Evolutionary conservation across 345 rosid species (phyloP).

Genomic region (Eutrema yunnanense): DNA sequence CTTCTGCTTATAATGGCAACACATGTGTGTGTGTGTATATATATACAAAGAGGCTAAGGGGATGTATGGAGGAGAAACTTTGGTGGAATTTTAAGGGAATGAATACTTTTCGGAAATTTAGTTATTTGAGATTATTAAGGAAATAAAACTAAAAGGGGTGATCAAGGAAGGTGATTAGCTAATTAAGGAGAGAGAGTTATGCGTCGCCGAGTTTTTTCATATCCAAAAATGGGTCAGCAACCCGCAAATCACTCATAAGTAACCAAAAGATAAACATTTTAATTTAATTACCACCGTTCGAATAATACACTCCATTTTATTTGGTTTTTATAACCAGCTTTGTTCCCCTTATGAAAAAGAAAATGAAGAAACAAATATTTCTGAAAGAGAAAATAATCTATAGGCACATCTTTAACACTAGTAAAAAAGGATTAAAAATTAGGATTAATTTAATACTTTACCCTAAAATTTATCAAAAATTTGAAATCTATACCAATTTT

Average conservation of each 20-base stretch:
- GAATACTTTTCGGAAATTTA: background rate
- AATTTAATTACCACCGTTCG: background rate
- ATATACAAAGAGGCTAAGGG: background rate
- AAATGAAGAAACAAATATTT: too few relatives aligned
- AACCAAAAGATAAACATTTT: background rate
- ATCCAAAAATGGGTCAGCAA: background rate
- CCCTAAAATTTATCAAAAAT: too few relatives aligned
- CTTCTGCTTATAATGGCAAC: conserved; percentile 1
- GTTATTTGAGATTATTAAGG: background rate
- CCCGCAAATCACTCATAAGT: background rate
- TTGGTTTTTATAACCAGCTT: background rate
- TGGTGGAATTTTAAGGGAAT: background rate
- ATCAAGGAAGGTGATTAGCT: background rate
- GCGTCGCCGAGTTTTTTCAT: conserved; percentile 14
- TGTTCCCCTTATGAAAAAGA: background rate
- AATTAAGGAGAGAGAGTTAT: conserved; percentile 13
- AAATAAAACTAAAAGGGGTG: background rate
- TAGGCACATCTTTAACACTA: too few relatives aligned
- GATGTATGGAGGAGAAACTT: conserved; percentile 11
- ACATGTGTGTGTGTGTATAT: background rate
- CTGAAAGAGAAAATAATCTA: too few relatives aligned
- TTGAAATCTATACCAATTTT: too few relatives aligned
- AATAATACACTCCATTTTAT: background rate
- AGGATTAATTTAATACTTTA: too few relatives aligned
- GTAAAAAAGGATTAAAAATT: too few relatives aligned